Conservation (phyloP, 1,139 yeast species). For the Yamadazyma mexicana region DNA sequence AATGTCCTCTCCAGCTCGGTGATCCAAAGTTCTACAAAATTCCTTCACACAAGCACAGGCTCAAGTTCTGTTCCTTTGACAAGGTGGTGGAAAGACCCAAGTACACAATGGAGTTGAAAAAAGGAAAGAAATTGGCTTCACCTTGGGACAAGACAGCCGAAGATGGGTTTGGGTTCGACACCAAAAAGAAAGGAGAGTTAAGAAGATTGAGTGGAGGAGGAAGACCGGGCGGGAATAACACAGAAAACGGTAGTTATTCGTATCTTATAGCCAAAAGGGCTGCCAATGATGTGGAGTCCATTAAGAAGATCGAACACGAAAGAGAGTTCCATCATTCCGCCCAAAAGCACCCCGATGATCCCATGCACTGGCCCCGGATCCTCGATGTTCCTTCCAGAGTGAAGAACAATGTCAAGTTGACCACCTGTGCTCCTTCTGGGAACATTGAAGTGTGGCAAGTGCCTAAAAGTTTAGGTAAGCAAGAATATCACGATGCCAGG, state of each 20-base stretch:
- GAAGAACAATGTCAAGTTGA: conserved; percentile 80
- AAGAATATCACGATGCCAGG: conserved; percentile 85
- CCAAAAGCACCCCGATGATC: conserved; percentile 25
- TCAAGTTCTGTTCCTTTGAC: conserved; percentile 75
- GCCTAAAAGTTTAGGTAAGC: conserved; percentile 75
- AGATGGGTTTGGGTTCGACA: conserved; percentile 51
- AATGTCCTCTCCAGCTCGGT: conserved; percentile 81
- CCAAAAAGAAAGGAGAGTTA: conserved; percentile 24
- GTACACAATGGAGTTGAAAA: conserved; percentile 75
- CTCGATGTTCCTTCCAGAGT: conserved; percentile 71
- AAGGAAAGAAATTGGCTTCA: conserved; percentile 73
- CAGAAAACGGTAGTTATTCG: conserved; percentile 73
- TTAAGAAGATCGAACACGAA: conserved; percentile 34
- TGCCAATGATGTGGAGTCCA: conserved; percentile 30
- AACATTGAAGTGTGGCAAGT: conserved; percentile 83
- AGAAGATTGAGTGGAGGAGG: conserved; percentile 60
- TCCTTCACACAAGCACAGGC: conserved; percentile 59
- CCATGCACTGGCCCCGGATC: conserved; percentile 70
- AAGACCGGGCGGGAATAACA: conserved; percentile 68
- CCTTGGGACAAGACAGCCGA: conserved; percentile 63
- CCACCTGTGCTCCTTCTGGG: conserved; percentile 79
- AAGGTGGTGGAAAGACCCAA: conserved; percentile 76
- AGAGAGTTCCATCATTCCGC: conserved; percentile 28
- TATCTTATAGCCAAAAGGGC: conserved; percentile 74
- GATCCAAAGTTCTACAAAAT: conserved; percentile 67